These are phyloP conservation scores for Eudorina sp. DNA, from an alignment of 139 green algal species.

Conservation along the genomic window DNA sequence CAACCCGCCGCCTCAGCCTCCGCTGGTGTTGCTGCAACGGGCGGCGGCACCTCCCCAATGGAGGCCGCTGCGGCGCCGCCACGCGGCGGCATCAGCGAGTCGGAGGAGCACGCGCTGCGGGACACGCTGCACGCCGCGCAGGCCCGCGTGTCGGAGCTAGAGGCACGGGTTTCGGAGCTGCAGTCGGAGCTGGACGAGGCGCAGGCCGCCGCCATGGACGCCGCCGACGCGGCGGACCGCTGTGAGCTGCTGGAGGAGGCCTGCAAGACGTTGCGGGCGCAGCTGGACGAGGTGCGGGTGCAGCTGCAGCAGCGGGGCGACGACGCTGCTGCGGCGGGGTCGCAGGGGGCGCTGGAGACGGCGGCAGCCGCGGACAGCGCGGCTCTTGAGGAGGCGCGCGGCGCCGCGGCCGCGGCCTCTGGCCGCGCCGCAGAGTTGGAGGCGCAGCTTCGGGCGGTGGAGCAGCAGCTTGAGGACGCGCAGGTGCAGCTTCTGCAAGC, in stretches of 20 bases:
- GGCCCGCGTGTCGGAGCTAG: neutral
- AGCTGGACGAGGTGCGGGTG: slow-evolving; percentile 20
- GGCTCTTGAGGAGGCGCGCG: neutral
- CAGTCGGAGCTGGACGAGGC: slow-evolving; percentile 37
- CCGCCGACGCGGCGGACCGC: slow-evolving; percentile 16
- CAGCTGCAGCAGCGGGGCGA: neutral
- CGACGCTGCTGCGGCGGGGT: neutral
- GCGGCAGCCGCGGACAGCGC: neutral
- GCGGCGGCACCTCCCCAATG: too few species aligned
- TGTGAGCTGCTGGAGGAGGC: slow-evolving; percentile 40
- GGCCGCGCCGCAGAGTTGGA: too few species aligned
- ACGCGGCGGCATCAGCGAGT: too few species aligned
- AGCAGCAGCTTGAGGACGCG: slow-evolving; percentile 9
- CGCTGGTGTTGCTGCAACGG: too few species aligned
- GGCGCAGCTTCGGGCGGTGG: neutral
- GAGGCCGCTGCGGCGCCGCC: too few species aligned
- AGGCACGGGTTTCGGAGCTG: slow-evolving; percentile 27
- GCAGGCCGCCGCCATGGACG: slow-evolving; percentile 22
- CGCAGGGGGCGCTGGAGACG: neutral
- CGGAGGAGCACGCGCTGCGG: neutral
- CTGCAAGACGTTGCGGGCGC: slow-evolving; percentile 11
- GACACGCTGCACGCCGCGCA: slow-evolving; percentile 1
- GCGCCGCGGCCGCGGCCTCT: neutral
- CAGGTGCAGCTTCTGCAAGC: neutral
- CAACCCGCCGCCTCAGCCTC: too few species aligned